Conservation (phyloP, 352 stramenopile genomes). For the Phytophthora melonis region DNA sequence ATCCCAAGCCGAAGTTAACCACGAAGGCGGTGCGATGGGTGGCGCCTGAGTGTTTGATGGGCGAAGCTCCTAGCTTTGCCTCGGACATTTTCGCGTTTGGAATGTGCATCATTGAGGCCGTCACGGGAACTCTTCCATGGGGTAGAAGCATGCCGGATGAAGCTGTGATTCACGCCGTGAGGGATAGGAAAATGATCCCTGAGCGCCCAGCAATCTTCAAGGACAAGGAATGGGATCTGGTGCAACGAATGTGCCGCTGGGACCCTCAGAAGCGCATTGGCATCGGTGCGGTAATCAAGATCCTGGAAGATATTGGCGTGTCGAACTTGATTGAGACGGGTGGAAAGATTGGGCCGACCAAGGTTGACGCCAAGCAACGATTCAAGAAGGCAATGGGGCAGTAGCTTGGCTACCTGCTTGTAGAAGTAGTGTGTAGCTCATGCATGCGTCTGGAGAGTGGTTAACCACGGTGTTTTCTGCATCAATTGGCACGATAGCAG, state of each 20-base stretch:
- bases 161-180: constrained; percentile 20
- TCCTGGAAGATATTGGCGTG: constrained; percentile 40
- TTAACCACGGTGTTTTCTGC: neutral
- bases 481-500: neutral
- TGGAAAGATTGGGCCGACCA: constrained; percentile 16
- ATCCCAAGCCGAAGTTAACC: constrained; percentile 5
- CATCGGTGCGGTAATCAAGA: constrained; percentile 44
- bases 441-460: too few relatives aligned
- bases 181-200: constrained; percentile 33
- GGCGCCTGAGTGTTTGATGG: constrained; percentile 36
- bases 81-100: constrained; percentile 50
- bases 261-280: constrained; percentile 31
- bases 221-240: constrained; percentile 38
- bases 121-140: constrained; percentile 30
- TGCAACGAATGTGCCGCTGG: constrained; percentile 37
- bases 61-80: constrained; percentile 20
- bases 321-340: constrained; percentile 27
- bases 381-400: neutral
- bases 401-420: too few relatives aligned
- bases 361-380: constrained; percentile 10
- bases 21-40: constrained; percentile 38
- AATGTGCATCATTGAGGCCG: constrained; percentile 51
- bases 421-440: too few relatives aligned
- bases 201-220: constrained; percentile 23
- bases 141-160: constrained; percentile 13